Evolutionary conservation across 148 eudicot genomes (phyloP), one percentile per base, ranked within the genome.

Genomic region (Cornus florida): DNA sequence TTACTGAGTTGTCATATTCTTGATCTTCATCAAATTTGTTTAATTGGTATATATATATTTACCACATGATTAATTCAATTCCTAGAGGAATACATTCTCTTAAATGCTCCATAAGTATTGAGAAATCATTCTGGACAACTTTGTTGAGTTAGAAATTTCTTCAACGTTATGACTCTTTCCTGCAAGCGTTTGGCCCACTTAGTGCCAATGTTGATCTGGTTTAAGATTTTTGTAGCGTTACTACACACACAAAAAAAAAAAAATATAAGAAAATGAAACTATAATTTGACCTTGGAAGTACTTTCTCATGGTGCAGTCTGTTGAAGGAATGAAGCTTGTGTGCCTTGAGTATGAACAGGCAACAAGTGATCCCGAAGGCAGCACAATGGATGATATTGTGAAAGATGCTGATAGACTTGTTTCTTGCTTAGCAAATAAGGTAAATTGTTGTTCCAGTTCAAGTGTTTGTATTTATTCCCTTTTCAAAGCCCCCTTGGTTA

Each of bases 251-350:
- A 53, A 5, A 53, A 2, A 53, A 3, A 53, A 1, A 53, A 6
- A 41, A 0, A 41, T 2, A 41, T 6, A 43, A 9, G 48, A 4
- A 43, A 43, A 43, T 43, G 48, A 6, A 43, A 43, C 9, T 43
- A 0, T 53, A 11, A 53, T 53, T 53, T 46, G 35, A 16, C 43
- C 43, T 46, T 72, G 68, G 10, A n/a, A 59, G 19, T 67, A 11
- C 17, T 64, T 24, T 81, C 66, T 33, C 80, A 14, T 60, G 69
- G 41, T 91, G 86, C 86, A 96, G 99, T 92, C 99, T 83, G 95
- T 94, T 67, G 99, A 94, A 90, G 99, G 99, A 77, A 96, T 96
- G 99, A 96, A 96, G 80, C 86, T 94, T 83, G 91, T 96, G 72
- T 96, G 99, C 88, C 91, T 92, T 78, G 95, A 91, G 80, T 86